Percentiles rank a stretch among this genome's conserved stretches.
These are phyloP conservation scores for Monosporascus sp. DNA, from an alignment of 2,329 filamentous ascomycete genomes.

Conservation along the genomic window DNA sequence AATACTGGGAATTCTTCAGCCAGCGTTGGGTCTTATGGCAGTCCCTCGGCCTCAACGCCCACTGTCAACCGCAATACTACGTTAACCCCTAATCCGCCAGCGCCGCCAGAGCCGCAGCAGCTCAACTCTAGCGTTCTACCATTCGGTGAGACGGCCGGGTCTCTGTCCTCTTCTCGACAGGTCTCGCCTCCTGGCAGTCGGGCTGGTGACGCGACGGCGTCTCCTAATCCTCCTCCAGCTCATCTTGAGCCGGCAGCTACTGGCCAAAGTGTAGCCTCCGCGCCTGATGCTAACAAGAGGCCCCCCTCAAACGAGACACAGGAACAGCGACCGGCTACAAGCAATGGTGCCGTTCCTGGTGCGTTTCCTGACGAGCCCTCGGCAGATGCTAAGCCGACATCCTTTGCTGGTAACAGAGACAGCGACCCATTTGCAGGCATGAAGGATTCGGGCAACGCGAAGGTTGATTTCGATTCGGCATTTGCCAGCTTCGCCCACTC, in stretches of 20 bases:
- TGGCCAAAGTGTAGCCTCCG: constrained; percentile 29
- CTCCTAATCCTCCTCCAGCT: constrained; percentile 24
- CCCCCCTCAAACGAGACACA: constrained; percentile 19
- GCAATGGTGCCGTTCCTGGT: constrained; percentile 39
- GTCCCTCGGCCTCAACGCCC: constrained; percentile 56
- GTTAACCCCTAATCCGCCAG: constrained; percentile 51
- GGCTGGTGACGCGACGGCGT: constrained; percentile 35
- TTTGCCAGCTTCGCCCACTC: constrained; percentile 68
- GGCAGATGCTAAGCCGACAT: constrained; percentile 16
- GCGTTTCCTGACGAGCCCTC: constrained; percentile 44
- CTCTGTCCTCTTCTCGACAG: constrained; percentile 70
- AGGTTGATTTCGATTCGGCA: constrained; percentile 79
- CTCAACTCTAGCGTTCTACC: constrained; percentile 73
- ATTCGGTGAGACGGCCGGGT: constrained; percentile 60
- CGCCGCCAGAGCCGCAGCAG: constrained; percentile 69
- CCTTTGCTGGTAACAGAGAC: constrained; percentile 23
- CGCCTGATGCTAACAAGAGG: constrained; percentile 26
- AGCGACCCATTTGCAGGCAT: constrained; percentile 48
- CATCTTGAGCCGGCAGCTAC: constrained; percentile 33
- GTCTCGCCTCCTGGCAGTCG: constrained; percentile 68
- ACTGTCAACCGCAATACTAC: constrained; percentile 58
- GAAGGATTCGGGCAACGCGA: constrained; percentile 53
- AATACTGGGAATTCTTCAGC: constrained; percentile 51
- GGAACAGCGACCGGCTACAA: constrained; percentile 15
- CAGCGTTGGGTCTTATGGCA: constrained; percentile 46